Evolutionary conservation across 805 yeast species (phyloP), one percentile per base, ranked within the genome.

Genomic region (Scheffersomyces stipitis): DNA sequence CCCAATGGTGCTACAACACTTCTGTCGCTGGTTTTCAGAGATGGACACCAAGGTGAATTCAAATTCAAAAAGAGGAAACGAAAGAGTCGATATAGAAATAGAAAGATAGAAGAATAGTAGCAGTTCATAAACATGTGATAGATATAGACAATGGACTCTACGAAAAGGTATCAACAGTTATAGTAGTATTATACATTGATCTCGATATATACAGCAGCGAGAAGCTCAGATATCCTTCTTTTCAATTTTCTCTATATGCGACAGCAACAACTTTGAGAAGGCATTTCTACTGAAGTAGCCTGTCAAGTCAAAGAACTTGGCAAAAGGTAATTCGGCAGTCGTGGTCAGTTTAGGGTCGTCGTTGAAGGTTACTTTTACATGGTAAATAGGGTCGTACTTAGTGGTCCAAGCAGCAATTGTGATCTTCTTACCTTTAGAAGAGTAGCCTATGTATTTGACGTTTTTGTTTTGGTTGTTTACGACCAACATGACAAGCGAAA

Each of bases 351-450:
- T 37, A 23, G 45, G 45, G 15, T 47, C 51, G n/a, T 53, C 65
- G 35, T 62, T 60, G 8, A 59, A 22, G 7, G 52, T 49, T n/a
- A 74, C 28, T 27, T 50, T 58, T 15, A 74, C 45, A 15, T 62
- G 33, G 49, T 76, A 76, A 2, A 63, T 37, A 1, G 81, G 80
- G n/a, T 69, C 73, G 30, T 56, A 64, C 39, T 71, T 69, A n/a
- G 58, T 59, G 2, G 73, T 59, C 48, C 60, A 53, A 4, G 79
- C 62, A 3, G 62, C 61, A 5, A 76, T 58, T 4, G 56, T 43
- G 4, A 78, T 39, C 45, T 67, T 66, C 13, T 58, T 54, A 13
- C 63, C 60, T 10, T 45, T 42, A 16, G 54, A 55, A 17, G 52
- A 47, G 36, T 41, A 36, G 0, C 84, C 84, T 12, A 65, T 60